Conservation (phyloP, 1,284 basidiomycete genomes). For the Phaffia rhodozyma region DNA sequence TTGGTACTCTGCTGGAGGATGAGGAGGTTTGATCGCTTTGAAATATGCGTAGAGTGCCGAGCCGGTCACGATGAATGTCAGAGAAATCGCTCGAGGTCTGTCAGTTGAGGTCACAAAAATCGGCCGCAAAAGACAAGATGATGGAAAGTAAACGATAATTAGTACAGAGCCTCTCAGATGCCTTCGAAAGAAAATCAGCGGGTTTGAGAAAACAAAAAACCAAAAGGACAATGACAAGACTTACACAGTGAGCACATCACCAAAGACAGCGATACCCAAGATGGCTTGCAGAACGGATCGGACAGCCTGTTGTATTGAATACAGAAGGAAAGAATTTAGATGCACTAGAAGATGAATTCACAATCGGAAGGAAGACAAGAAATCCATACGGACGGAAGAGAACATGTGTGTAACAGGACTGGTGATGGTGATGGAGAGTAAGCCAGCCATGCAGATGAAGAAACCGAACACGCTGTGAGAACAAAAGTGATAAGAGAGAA, state of each 20-base stretch:
- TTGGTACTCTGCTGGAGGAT: too few species aligned
- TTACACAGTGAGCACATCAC: conserved; percentile 58
- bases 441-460: conserved; percentile 76
- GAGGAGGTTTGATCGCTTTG: conserved; percentile 34
- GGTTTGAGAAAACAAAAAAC: not conserved
- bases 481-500: not conserved
- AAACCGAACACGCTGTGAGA: conserved; percentile 64
- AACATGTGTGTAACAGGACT: conserved; percentile 88
- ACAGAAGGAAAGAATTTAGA: not conserved
- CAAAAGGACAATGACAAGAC: conserved; percentile 25
- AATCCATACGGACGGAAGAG: conserved; percentile 46
- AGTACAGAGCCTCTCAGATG: not conserved
- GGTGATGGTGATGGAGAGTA: conserved; percentile 79
- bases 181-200: too few species aligned
- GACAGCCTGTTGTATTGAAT: conserved; percentile 37
- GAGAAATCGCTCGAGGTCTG: conserved; percentile 58
- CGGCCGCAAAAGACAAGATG: not conserved
- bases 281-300: conserved; percentile 66
- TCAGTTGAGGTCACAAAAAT: conserved; percentile 33
- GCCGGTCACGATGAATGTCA: conserved; percentile 64
- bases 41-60: conserved; percentile 78
- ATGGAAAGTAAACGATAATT: not conserved
- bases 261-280: conserved; percentile 52
- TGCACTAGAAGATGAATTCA: not conserved
- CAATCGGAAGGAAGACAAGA: not conserved